A percentile compares a stretch with the other conserved stretches of the same genome.
These are phyloP conservation scores for Exophiala phaeomuriformis DNA, from an alignment of 2,329 filamentous ascomycete species.

Conservation along the genomic window DNA sequence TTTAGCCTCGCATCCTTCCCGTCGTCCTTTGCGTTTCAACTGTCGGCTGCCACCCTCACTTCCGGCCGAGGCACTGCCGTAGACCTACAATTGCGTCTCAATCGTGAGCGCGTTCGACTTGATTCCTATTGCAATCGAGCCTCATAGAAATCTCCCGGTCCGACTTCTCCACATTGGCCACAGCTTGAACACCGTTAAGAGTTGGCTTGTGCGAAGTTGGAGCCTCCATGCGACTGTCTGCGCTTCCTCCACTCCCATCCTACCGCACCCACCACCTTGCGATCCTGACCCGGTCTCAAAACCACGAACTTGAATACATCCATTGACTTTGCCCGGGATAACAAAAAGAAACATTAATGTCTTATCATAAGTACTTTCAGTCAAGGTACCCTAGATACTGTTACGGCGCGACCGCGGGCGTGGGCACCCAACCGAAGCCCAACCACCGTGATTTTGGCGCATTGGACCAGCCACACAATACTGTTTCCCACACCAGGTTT, in stretches of 20 bases:
- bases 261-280: conserved; percentile 11
- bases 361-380: not conserved
- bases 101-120: not conserved
- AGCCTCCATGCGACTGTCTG: conserved; percentile 4
- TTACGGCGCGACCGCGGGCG: conserved; percentile 12
- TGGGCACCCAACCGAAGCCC: conserved; percentile 12
- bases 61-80: conserved; percentile 4
- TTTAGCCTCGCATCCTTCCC: not conserved
- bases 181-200: conserved; percentile 6
- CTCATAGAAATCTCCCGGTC: not conserved
- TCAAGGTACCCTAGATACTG: conserved; percentile 1
- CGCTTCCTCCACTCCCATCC: conserved; percentile 1
- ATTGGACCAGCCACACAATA: conserved; percentile 21
- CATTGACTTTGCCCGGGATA: not conserved
- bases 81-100: not conserved
- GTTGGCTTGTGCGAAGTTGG: conserved; percentile 7
- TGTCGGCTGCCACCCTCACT: conserved; percentile 6
- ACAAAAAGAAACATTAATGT: not conserved
- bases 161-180: not conserved
- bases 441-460: conserved; percentile 22
- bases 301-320: not conserved
- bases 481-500: conserved; percentile 9
- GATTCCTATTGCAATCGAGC: not conserved
- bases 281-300: conserved; percentile 6
- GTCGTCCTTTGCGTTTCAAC: conserved; percentile 1